These are phyloP conservation scores for Helotiales sp. DNA, from an alignment of 2,329 filamentous ascomycete species.

Conservation along the genomic window DNA sequence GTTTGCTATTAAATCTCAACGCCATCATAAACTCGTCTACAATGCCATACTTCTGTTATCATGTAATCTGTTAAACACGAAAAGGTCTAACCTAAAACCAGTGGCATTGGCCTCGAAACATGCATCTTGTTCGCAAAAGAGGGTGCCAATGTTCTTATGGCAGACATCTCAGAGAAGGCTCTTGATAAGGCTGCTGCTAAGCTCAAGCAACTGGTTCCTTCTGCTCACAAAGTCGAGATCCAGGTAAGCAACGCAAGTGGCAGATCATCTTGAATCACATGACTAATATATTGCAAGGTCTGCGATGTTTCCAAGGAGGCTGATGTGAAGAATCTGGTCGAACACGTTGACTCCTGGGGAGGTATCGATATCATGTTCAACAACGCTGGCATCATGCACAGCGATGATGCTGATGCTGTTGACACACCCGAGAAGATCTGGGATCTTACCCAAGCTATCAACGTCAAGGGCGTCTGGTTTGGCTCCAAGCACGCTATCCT, in stretches of 20 bases:
- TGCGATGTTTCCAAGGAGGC: conserved; percentile 71
- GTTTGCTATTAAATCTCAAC: background rate
- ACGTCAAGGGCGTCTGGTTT: conserved; percentile 79
- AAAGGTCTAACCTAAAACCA: conserved; percentile 30
- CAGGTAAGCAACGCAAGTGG: conserved; percentile 17
- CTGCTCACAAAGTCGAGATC: conserved; percentile 50
- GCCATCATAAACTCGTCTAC: no score
- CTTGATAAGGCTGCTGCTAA: conserved; percentile 62
- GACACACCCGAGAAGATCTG: conserved; percentile 73
- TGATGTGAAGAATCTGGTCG: conserved; percentile 61
- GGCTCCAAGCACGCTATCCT: conserved; percentile 73
- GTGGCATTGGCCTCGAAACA: conserved; percentile 75
- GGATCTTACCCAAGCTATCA: conserved; percentile 74
- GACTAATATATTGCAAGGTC: conserved; percentile 31
- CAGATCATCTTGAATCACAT: background rate
- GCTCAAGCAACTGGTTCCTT: conserved; percentile 57
- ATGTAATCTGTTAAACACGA: background rate
- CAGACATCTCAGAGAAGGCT: conserved; percentile 65
- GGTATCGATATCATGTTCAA: conserved; percentile 77
- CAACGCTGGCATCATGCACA: conserved; percentile 80
- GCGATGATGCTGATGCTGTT: conserved; percentile 62
- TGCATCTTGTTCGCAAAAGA: conserved; percentile 71
- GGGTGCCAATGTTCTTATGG: conserved; percentile 69
- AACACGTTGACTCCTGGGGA: conserved; percentile 65
- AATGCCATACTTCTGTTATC: background rate